Base-by-base conservation (phyloP, 2,329 filamentous ascomycete species). In the Penicillium sp. region DNA sequence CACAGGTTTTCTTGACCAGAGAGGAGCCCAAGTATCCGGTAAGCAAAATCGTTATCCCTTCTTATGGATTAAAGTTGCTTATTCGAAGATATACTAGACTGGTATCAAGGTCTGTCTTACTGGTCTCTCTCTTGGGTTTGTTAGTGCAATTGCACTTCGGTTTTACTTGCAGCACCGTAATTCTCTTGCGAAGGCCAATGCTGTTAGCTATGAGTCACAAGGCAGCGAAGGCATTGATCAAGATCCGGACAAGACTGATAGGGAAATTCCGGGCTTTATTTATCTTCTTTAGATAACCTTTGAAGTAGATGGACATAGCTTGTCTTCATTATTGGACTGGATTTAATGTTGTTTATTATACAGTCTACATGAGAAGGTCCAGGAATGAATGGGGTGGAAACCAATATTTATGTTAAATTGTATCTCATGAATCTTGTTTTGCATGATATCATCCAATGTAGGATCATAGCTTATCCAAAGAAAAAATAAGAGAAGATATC, bases 381-480 rank as follows among this genome's bases (percentile, higher is more conserved):
- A 19, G 35, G n/a, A 19, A 39, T 2, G 4, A 39, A 19, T n/a
- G 2, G n/a, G 8, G n/a, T 39, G 16, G n/a, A 39, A 39, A 39
- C 19, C n/a, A 23, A 42, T 42, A 6, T 42, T 37, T 37, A 49
- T 37, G 19, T 26, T 33, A 31, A 49, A 31, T 31, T 33, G 8
- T 42, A 39, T 50, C 14, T 39, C 33, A 50, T 39, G 23, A 42
- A 39, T 35, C 33, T 26, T 42, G 8, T 50, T 50, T 50, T 50
- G 42, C 48, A 50, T 50, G 48, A 23, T 50, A 42, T 50, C 33
- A 42, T 50, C 25, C 37, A 42, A 48, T 33, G n/a, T 39, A 50
- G 47, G 31, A 8, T 16, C 48, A 42, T 42, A 50, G 37, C 14
- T 4, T 31, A 50, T 37, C 29, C 47, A 37, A 19, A 39, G 11